phyloP scores from a whole-genome alignment of 2,329 filamentous ascomycete genomes.

The Beauveria brongniartii region DNA sequence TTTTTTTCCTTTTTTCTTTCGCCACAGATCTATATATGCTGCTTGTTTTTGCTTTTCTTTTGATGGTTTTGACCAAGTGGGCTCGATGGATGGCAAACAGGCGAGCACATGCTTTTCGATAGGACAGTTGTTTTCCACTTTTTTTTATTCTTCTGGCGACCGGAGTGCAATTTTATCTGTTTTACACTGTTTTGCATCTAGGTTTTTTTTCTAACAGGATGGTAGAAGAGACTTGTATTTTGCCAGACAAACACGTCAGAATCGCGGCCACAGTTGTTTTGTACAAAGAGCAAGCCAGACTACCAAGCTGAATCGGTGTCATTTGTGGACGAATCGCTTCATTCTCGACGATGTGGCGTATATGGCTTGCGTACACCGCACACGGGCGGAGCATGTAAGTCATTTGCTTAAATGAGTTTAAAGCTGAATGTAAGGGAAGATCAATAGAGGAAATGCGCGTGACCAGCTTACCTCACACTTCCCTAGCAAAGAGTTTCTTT shows the following conservation, averaged over 20 bases:
- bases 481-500: too few species aligned
- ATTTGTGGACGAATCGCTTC: too few species aligned
- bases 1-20: background rate
- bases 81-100: constrained; percentile 26
- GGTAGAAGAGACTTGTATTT: background rate
- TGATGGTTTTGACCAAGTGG: constrained; percentile 22
- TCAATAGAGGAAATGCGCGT: too few species aligned
- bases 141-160: constrained; percentile 33
- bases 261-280: background rate
- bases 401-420: too few species aligned
- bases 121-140: constrained; percentile 25
- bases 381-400: too few species aligned
- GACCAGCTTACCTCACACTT: too few species aligned
- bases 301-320: too few species aligned
- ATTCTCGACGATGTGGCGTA: too few species aligned
- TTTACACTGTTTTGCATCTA: constrained; percentile 21
- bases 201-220: constrained; percentile 4
- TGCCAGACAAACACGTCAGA: background rate
- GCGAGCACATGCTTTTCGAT: constrained; percentile 31
- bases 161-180: constrained; percentile 38
- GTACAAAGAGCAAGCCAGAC: background rate
- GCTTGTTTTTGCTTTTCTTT: constrained; percentile 9
- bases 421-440: too few species aligned
- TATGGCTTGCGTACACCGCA: too few species aligned
- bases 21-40: constrained; percentile 5